phyloP scores from a whole-genome alignment of 2,329 filamentous ascomycete species.

The Epicoccum nigrum region DNA sequence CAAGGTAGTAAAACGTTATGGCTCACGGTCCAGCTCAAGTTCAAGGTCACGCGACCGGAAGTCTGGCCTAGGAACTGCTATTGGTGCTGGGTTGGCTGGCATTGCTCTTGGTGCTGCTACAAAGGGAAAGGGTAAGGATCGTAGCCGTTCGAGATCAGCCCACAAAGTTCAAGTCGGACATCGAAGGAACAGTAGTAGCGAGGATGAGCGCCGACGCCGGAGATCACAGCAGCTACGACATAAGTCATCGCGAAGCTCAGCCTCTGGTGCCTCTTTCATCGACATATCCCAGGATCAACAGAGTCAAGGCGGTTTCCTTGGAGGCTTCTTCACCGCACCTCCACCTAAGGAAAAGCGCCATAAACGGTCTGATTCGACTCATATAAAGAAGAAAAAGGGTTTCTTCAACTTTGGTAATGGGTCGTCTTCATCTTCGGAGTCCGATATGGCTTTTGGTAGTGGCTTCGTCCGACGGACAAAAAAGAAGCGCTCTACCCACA shows the following conservation, averaged over 20 bases:
- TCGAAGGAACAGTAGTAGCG: slow-evolving; percentile 39
- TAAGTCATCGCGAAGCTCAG: slow-evolving; percentile 45
- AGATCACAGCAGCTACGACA: slow-evolving; percentile 34
- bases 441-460: slow-evolving; percentile 55
- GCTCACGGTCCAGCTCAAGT: slow-evolving; percentile 47
- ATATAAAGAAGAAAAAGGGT: slow-evolving; percentile 51
- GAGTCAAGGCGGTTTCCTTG: slow-evolving; percentile 51
- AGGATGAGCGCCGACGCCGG: slow-evolving; percentile 35
- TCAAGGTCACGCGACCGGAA: slow-evolving; percentile 44
- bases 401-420: slow-evolving; percentile 59
- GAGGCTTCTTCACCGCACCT: slow-evolving; percentile 66
- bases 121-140: slow-evolving; percentile 38
- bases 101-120: slow-evolving; percentile 45
- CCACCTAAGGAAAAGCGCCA: slow-evolving; percentile 39
- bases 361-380: slow-evolving; percentile 28
- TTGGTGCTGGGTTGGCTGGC: slow-evolving; percentile 48
- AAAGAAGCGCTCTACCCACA: slow-evolving; percentile 28
- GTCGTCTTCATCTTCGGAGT: slow-evolving; percentile 54
- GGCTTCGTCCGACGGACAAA: slow-evolving; percentile 37
- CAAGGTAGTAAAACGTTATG: slow-evolving; percentile 38
- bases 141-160: slow-evolving; percentile 46
- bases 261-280: slow-evolving; percentile 62
- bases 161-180: slow-evolving; percentile 37
- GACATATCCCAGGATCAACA: slow-evolving; percentile 68
- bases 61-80: slow-evolving; percentile 45